Evolutionary conservation across 2,329 filamentous ascomycete genomes (phyloP).

Genomic region (Geosmithia flava): DNA sequence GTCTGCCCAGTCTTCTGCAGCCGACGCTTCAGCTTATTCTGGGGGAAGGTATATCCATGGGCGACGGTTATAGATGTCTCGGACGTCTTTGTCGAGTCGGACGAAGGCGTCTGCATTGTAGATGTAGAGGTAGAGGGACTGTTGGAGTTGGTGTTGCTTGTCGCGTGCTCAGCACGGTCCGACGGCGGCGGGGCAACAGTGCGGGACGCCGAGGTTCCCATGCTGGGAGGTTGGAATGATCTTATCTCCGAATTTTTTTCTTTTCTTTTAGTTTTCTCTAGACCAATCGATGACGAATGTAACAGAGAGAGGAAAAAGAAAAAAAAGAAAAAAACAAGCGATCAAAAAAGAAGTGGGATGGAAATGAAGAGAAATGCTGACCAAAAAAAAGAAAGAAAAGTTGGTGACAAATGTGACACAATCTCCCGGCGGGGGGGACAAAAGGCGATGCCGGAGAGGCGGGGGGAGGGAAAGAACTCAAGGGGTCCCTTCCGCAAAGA

Average conservation of each 20-base stretch:
- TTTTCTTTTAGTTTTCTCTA: too few species aligned
- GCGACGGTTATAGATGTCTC: not conserved
- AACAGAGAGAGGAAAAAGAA: not conserved
- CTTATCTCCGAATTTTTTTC: too few species aligned
- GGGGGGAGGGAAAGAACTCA: not conserved
- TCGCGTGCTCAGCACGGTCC: not conserved
- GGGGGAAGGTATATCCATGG: conserved; percentile 41
- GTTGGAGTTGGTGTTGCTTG: not conserved
- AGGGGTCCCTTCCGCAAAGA: not conserved
- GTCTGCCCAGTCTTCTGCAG: conserved; percentile 41
- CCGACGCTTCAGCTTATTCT: conserved; percentile 38
- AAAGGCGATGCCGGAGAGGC: not conserved
- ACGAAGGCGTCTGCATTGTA: not conserved
- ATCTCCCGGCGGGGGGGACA: not conserved
- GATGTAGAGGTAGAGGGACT: not conserved
- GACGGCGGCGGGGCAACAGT: not conserved
- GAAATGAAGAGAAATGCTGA: not conserved
- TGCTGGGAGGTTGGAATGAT: too few species aligned
- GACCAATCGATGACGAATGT: too few species aligned
- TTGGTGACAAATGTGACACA: not conserved
- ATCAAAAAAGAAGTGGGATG: not conserved
- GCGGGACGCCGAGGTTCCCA: not conserved
- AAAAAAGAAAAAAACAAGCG: not conserved
- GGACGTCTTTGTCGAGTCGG: not conserved
- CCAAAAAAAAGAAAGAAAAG: not conserved